Evolutionary conservation across 345 rosid genomes (phyloP), one percentile per base, ranked within the genome.

Genomic region (Linum usitatissimum): DNA sequence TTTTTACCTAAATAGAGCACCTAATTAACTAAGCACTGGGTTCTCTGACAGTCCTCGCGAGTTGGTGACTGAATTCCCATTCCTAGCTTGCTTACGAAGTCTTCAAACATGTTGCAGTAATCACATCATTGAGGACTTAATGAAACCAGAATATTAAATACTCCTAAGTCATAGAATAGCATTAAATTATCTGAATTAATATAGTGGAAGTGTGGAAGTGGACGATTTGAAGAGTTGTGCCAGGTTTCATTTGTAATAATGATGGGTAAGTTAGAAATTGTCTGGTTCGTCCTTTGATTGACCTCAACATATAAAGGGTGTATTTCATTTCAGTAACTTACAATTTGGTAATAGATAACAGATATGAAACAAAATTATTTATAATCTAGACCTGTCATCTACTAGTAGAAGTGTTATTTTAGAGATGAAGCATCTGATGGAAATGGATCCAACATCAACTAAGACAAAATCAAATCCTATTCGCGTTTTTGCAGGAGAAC

Each of bases 401-500:
- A 23, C 28, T 23, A 23, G 28, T 23, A 34, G 5, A 34, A 34
- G 8, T 53, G 57, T 49, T 62, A 18, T 36, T 38, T 23, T 62
- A 10, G 36, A 30, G 30, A n/a, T 61, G 28, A 54, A n/a, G 9
- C 10, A 31, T 18, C 53, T 18, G 9, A 14, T 6, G n/a, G 51
- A 13, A 3, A 45, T 45, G 15, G 17, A 45, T 45, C 14, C 14
- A 10, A 9, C 51, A 45, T 15, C 51, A 45, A 45, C 51, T 31
- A 53, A 21, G 56, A 31, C 19, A 61, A 23, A 73, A 67, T 65
- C 36, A 36, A 48, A 18, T 59, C 34, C 15, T 70, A 17, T 55
- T 63, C 57, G 5, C 45, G 14, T 67, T 68, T 62, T 19, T 75
- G 68, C 79, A 87, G 96, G 87, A 76, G 77, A 59, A 76, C 60